phyloP scores from a whole-genome alignment of 177 flowering plant species.

The Vitis hybrid region DNA sequence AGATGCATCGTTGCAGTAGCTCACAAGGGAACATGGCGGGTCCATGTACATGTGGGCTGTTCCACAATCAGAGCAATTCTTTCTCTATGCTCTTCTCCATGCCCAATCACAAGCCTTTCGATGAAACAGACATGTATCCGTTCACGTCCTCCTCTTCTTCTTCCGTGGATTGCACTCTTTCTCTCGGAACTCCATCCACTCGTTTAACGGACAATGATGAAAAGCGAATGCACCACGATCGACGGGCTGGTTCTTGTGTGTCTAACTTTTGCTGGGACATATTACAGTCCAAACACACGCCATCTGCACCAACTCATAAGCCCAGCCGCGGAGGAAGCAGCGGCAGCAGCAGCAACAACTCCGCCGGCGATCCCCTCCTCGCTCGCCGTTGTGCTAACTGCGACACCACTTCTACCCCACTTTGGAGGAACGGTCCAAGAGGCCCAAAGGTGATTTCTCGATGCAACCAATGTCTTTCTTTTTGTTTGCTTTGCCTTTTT shows the following conservation, averaged over 20 bases:
- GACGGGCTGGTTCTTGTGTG: slow-evolving; percentile 29
- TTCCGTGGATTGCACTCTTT: slow-evolving; percentile 92
- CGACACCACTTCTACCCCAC: slow-evolving; percentile 98
- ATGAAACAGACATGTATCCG: slow-evolving; percentile 27
- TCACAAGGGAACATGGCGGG: slow-evolving; percentile 41
- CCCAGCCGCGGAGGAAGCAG: slow-evolving; percentile 21
- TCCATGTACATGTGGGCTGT: slow-evolving; percentile 53
- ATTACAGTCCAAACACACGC: slow-evolving; percentile 35
- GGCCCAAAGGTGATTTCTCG: slow-evolving; percentile 79
- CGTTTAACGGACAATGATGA: slow-evolving; percentile 37
- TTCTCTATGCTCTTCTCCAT: slow-evolving; percentile 58
- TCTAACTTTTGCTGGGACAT: slow-evolving; percentile 72
- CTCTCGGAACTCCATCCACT: slow-evolving; percentile 92
- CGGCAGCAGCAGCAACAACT: slow-evolving; percentile 11
- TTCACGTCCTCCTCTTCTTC: slow-evolving; percentile 38
- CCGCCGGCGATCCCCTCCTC: slow-evolving; percentile 52
- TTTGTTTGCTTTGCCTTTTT: neutral
- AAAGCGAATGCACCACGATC: slow-evolving; percentile 12
- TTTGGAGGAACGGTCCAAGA: slow-evolving; percentile 97
- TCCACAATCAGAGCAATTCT: slow-evolving; percentile 32
- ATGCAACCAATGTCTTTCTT: slow-evolving; percentile 6
- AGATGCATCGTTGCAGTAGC: slow-evolving; percentile 50
- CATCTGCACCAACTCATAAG: slow-evolving; percentile 21
- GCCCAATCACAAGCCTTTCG: slow-evolving; percentile 31
- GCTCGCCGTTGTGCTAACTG: slow-evolving; percentile 97